phyloP scores from a whole-genome alignment of 495 filamentous ascomycete genomes.

The Evansstolkia leycettana region DNA sequence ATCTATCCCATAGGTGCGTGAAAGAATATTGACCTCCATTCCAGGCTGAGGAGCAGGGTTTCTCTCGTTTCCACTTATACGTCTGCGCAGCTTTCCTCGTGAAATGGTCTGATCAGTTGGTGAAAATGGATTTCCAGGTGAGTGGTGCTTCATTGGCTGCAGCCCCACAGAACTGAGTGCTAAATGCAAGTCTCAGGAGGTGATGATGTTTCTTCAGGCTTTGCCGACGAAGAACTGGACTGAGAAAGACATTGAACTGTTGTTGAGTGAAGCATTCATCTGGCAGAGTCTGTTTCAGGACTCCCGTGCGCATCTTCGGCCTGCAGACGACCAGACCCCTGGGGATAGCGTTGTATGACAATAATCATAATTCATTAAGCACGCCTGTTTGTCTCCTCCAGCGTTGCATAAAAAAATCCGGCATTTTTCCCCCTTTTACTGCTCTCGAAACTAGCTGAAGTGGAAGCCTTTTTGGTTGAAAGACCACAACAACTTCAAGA shows the following conservation, averaged over 20 bases:
- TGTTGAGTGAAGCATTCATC: slow-evolving; percentile 91
- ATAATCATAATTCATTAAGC: slow-evolving; percentile 25
- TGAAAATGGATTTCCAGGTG: slow-evolving; percentile 91
- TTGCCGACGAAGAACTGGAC: slow-evolving; percentile 92
- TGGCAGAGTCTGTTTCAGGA: slow-evolving; percentile 91
- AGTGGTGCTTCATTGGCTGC: slow-evolving; percentile 1
- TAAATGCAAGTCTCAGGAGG: slow-evolving; percentile 46
- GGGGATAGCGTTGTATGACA: slow-evolving; percentile 31
- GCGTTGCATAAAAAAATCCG: neutral
- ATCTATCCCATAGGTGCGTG: neutral
- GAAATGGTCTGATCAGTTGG: slow-evolving; percentile 89
- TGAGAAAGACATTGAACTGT: slow-evolving; percentile 92
- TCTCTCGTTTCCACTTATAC: slow-evolving; percentile 95
- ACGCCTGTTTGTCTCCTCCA: neutral
- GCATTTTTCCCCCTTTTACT: slow-evolving; percentile 3
- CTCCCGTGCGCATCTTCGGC: slow-evolving; percentile 68
- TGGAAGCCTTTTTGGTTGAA: slow-evolving; percentile 90
- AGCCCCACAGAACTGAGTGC: neutral
- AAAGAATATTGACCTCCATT: slow-evolving; percentile 9
- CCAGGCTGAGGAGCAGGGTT: slow-evolving; percentile 94
- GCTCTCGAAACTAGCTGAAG: slow-evolving; percentile 51
- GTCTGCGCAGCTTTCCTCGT: slow-evolving; percentile 98
- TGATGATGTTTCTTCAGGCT: slow-evolving; percentile 98
- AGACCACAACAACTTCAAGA: slow-evolving; percentile 58
- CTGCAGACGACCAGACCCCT: slow-evolving; percentile 27